A percentile compares a stretch with the other conserved stretches of the same genome.
phyloP scores from a whole-genome alignment of 306 rosid genomes.

The Cucumis hystrix region DNA sequence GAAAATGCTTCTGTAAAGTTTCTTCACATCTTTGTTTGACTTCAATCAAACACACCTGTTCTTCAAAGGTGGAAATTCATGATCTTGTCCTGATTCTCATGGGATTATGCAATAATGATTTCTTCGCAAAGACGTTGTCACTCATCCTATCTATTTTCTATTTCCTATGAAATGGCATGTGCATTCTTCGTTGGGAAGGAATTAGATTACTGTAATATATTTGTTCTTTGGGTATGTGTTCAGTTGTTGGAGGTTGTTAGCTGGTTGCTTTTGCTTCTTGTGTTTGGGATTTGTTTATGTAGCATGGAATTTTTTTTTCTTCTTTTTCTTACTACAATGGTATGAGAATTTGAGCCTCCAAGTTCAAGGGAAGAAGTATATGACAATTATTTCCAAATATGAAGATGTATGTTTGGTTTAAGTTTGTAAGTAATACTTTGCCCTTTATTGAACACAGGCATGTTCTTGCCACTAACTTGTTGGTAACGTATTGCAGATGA shows the following conservation, averaged over 20 bases:
- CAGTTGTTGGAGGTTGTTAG: not conserved
- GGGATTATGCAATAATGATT: not conserved
- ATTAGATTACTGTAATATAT: not conserved
- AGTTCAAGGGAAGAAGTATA: no score
- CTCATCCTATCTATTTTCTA: not conserved
- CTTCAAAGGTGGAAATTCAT: not conserved
- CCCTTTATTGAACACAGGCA: not conserved
- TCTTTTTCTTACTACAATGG: no score
- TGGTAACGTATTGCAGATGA: slow-evolving; percentile 40
- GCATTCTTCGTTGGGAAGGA: not conserved
- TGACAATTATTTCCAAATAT: not conserved
- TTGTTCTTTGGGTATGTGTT: not conserved
- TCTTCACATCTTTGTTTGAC: not conserved
- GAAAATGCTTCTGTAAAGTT: not conserved
- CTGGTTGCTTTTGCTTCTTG: not conserved
- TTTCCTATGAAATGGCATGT: not conserved
- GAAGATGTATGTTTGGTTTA: not conserved
- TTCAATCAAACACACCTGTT: not conserved
- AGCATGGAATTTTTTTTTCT: not conserved
- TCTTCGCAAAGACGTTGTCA: not conserved
- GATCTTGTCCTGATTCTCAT: not conserved
- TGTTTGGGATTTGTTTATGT: not conserved
- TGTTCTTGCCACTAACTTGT: slow-evolving; percentile 10
- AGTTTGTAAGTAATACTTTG: not conserved
- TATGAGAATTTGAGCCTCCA: no score